Evolutionary conservation across 73 alveolate species (phyloP).

Genomic region (Paramecium sexaurelia): DNA sequence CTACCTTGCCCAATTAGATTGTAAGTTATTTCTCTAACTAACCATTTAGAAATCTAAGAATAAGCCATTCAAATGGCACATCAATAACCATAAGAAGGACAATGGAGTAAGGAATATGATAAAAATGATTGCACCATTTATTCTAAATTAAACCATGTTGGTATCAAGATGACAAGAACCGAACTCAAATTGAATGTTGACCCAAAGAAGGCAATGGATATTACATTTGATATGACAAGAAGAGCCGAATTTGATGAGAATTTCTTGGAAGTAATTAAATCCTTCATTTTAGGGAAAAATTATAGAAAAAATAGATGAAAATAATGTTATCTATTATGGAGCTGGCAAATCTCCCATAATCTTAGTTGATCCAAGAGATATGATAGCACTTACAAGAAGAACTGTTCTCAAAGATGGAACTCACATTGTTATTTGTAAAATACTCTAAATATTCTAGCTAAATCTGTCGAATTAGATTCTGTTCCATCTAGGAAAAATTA

Average conservation of each 20-base stretch:
- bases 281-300: background rate
- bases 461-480: background rate
- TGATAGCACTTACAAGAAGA: background rate
- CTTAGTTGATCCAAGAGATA: constrained; percentile 27
- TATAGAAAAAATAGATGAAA: constrained; percentile 1
- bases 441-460: background rate
- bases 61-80: background rate
- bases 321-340: background rate
- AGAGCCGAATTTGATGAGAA: background rate
- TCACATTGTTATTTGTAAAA: background rate
- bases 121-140: background rate
- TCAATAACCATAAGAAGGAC: background rate
- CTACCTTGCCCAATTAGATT: background rate
- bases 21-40: background rate
- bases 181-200: background rate
- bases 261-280: background rate
- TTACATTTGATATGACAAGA: background rate
- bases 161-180: background rate
- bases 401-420: background rate
- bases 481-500: background rate
- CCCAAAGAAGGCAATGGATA: background rate
- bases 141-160: background rate
- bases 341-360: constrained; percentile 21
- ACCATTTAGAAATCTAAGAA: background rate
- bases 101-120: background rate